phyloP scores from a whole-genome alignment of 148 eudicot species.

The Rhododendron molle region DNA sequence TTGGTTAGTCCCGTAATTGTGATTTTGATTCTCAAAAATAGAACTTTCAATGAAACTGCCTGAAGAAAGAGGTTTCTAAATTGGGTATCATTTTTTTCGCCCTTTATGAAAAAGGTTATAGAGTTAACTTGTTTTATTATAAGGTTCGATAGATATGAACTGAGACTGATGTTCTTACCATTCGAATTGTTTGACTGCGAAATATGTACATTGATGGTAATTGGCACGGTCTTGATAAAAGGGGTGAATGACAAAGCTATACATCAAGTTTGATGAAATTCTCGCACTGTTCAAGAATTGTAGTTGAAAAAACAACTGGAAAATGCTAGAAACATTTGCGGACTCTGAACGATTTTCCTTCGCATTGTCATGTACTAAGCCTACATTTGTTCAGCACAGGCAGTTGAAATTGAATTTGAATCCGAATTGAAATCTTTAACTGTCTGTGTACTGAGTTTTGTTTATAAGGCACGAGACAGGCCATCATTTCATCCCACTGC shows the following conservation, averaged over 20 bases:
- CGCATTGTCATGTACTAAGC: background rate
- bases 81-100: background rate
- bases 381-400: background rate
- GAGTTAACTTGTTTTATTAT: background rate
- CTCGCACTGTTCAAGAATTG: background rate
- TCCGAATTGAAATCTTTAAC: background rate
- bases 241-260: too few species aligned
- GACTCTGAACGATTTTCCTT: background rate
- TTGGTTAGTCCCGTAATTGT: background rate
- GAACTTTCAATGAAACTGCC: background rate
- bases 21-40: background rate
- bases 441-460: background rate
- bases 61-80: background rate
- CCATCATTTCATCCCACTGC: background rate
- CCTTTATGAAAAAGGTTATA: background rate
- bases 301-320: background rate
- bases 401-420: background rate
- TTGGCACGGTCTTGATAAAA: too few species aligned
- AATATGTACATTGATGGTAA: too few species aligned
- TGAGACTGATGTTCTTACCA: too few species aligned
- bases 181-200: too few species aligned
- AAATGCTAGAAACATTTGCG: background rate
- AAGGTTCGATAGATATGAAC: too few species aligned
- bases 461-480: background rate
- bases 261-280: too few species aligned